Evolutionary conservation across 2,329 filamentous ascomycete species (phyloP).

Genomic region (Coccinonectria pachysandricola): DNA sequence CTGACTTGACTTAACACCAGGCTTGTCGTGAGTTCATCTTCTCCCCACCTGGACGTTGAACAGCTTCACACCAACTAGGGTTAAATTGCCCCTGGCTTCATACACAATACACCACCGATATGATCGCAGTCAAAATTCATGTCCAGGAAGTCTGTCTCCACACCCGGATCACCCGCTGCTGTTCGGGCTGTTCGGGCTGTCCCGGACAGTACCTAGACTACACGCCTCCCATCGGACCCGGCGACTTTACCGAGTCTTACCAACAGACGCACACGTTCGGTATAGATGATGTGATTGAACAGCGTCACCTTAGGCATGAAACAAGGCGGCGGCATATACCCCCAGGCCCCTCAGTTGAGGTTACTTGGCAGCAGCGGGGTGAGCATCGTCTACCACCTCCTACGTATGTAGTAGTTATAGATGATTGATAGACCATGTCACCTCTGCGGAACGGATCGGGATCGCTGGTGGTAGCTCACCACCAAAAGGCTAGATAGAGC

Average conservation of each 20-base stretch:
- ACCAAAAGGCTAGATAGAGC: no score
- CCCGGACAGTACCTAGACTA: no score
- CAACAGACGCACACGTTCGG: constrained; percentile 18
- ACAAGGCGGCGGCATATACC: constrained; percentile 16
- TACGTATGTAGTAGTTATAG: no score
- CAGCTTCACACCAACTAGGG: no score
- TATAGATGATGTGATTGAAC: constrained; percentile 17
- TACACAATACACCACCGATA: constrained; percentile 15
- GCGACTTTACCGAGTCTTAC: no score
- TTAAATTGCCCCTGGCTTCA: constrained; percentile 15
- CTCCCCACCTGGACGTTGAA: constrained; percentile 9
- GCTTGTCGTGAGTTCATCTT: constrained; percentile 30
- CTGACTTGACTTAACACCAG: constrained; percentile 15
- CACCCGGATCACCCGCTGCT: no score
- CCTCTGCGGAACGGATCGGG: constrained; percentile 21
- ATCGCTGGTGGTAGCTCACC: constrained; percentile 12
- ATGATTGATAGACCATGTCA: no score
- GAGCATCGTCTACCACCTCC: no score
- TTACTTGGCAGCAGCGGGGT: constrained; percentile 12
- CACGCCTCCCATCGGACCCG: no score
- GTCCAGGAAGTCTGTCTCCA: no score
- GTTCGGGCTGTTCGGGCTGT: no score
- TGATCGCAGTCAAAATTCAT: no score
- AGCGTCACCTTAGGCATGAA: constrained; percentile 14
- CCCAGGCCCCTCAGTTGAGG: constrained; percentile 12